phyloP scores from a whole-genome alignment of 2,329 filamentous ascomycete genomes.

The Hymenotorrendiella dingleyae region DNA sequence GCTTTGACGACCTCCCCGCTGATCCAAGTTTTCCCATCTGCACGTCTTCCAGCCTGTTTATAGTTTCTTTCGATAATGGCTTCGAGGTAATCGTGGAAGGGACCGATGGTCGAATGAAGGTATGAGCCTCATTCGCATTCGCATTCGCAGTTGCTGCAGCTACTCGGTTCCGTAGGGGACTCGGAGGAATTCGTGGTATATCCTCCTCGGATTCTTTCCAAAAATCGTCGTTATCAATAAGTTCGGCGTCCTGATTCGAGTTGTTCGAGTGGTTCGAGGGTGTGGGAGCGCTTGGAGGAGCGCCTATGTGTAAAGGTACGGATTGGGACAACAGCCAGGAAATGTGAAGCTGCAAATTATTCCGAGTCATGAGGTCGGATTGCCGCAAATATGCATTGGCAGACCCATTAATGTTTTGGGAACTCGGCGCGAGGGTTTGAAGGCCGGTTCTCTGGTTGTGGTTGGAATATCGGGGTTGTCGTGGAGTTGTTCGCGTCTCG shows the following conservation, averaged over 20 bases:
- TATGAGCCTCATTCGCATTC: no score
- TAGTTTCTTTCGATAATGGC: constrained; percentile 9
- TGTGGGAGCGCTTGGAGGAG: no score
- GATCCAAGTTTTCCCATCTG: constrained; percentile 30
- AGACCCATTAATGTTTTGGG: constrained; percentile 22
- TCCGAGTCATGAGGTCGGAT: constrained; percentile 30
- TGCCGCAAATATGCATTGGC: constrained; percentile 12
- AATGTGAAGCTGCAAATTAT: constrained; percentile 31
- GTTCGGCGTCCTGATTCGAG: no score
- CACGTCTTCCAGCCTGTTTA: constrained; percentile 9
- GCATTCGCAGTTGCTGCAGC: constrained; percentile 8
- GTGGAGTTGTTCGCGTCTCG: neutral
- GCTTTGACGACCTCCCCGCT: constrained; percentile 20
- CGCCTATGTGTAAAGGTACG: no score
- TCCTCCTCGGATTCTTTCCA: constrained; percentile 14
- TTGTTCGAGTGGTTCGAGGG: no score
- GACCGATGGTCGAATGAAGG: constrained; percentile 20
- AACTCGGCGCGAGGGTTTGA: neutral
- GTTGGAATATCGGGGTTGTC: no score
- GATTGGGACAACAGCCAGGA: constrained; percentile 29
- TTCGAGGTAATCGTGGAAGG: constrained; percentile 16
- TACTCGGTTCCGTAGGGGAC: constrained; percentile 12
- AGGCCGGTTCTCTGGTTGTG: no score
- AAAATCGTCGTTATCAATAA: constrained; percentile 1
- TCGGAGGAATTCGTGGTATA: constrained; percentile 4